These are phyloP conservation scores for Flaveria floridana DNA, from an alignment of 140 eudicot genomes.

Conservation along the genomic window DNA sequence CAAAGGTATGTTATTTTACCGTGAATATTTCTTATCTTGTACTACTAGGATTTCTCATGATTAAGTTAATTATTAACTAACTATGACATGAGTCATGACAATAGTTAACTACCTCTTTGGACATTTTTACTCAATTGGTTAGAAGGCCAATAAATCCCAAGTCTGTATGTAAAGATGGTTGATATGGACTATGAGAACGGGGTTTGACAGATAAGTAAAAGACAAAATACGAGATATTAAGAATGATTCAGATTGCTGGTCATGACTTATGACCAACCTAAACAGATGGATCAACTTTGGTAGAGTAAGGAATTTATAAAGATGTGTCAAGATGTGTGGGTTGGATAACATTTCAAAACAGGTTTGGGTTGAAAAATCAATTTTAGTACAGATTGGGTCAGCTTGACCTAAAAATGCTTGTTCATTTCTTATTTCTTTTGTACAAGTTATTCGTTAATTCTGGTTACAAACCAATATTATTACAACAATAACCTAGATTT, in stretches of 20 bases:
- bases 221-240: no score
- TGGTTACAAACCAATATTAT: background rate
- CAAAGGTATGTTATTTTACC: conserved; percentile 52
- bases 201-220: no score
- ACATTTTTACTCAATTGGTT: background rate
- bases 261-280: background rate
- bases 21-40: conserved; percentile 5
- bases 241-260: background rate
- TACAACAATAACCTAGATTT: background rate
- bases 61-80: background rate
- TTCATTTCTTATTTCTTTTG: no score
- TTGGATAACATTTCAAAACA: background rate
- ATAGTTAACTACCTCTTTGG: background rate
- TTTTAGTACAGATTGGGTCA: no score
- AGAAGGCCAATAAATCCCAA: no score
- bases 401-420: no score
- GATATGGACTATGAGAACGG: no score
- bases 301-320: background rate
- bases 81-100: background rate
- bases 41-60: background rate
- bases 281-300: background rate
- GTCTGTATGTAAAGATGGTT: no score
- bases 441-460: no score
- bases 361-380: background rate
- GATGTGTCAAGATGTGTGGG: background rate